phyloP scores from a whole-genome alignment of 1,284 basidiomycete species.

The Tilletia caries region DNA sequence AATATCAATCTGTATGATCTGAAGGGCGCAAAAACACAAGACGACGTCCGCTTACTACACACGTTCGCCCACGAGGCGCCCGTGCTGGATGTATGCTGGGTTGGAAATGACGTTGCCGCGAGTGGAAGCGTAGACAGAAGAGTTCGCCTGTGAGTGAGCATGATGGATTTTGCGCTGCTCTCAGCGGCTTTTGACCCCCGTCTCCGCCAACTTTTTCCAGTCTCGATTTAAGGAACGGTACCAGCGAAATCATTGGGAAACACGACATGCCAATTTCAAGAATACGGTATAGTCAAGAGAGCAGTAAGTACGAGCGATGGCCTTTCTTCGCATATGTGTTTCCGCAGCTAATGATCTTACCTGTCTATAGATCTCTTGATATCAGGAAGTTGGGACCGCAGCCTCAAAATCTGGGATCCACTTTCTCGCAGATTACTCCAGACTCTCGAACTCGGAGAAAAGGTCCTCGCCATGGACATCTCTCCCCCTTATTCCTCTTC shows the following conservation, averaged over 20 bases:
- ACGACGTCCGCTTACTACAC: constrained; percentile 24
- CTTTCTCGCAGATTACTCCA: constrained; percentile 19
- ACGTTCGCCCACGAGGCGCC: constrained; percentile 45
- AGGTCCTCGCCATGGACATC: constrained; percentile 47
- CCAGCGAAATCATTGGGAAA: constrained; percentile 42
- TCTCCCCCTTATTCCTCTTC: constrained; percentile 23
- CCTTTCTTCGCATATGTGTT: not conserved
- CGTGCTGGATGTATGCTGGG: constrained; percentile 48
- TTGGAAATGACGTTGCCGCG: constrained; percentile 36
- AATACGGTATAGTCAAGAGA: constrained; percentile 31
- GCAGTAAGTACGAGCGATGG: not conserved
- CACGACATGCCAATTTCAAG: constrained; percentile 38
- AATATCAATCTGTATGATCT: constrained; percentile 41
- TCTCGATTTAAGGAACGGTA: constrained; percentile 36
- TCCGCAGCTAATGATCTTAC: not conserved
- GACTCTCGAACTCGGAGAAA: constrained; percentile 36
- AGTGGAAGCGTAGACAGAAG: constrained; percentile 43
- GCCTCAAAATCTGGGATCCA: constrained; percentile 40
- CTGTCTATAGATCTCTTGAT: constrained; percentile 25
- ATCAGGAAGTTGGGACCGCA: constrained; percentile 34
- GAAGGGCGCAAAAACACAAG: not conserved
- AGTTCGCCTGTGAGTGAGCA: constrained; percentile 30
- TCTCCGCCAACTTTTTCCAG: constrained; percentile 18
- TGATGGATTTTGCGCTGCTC: not conserved
- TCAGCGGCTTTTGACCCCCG: not conserved